Base-by-base conservation (phyloP, 352 stramenopile genomes). In the Globisporangium splendens region DNA sequence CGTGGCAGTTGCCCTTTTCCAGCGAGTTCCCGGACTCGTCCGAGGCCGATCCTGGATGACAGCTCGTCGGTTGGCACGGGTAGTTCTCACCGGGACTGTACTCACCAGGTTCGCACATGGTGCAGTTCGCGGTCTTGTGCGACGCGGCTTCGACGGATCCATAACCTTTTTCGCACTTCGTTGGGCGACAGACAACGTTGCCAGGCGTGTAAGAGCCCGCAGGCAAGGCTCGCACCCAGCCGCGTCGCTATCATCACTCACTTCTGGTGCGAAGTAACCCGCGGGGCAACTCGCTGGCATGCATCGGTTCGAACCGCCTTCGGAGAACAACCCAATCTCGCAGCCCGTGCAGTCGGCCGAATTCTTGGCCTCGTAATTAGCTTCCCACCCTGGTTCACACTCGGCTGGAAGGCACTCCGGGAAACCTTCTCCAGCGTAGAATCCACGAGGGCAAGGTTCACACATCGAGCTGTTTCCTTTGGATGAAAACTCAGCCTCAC, bases 1-100 rank as follows among this genome's bases (percentile, higher is more conserved):
- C 60, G 59, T 70, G 65, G 54, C 73, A 83, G 56, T 75, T 67
- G 50, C 73, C 73, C 54, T 75, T 76, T 61, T 77, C 70, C 13
- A 83, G 69, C 22, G 61, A 65, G 46, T 73, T 77, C 17, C 68
- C 71, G 11, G 46, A 44, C 8, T 61, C 65, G 12, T 56, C 50
- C 8, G 73, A 80, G 1, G 73, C 65, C 18, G 54, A 74, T 5
- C 73, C 73, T 11, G 54, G 52, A 14, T 51, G 57, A 49, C 73
- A 83, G 18, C 33, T 44, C 17, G 72, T 80, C 2, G 63, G 50
- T 5, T 46, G 46, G 54, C 73, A 83, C 31, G 72, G 70, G 60
- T 80, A 83, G 66, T 79, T 79, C 50, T 77, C 73, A 12, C 70
- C 73, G 1, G 73, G 73, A 33, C 61, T 75, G 59, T 66, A 83